Evolutionary conservation across 2,329 filamentous ascomycete genomes (phyloP).

Genomic region (Fusarium poae): DNA sequence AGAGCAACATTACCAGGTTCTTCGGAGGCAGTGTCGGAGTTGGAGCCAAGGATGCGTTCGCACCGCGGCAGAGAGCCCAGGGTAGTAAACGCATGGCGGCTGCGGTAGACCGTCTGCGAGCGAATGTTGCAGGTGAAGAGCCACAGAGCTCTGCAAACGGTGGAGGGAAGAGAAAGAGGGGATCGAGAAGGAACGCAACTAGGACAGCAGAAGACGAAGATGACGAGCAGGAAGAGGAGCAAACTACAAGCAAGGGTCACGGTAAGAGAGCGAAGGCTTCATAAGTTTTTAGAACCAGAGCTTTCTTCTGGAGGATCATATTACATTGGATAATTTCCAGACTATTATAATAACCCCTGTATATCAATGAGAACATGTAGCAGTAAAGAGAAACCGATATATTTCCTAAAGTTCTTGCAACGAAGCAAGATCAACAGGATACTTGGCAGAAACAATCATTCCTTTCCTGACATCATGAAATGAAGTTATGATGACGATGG

Average conservation of each 20-base stretch:
- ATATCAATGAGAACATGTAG: not conserved
- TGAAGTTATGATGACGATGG: slow-evolving; percentile 1
- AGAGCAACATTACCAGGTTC: slow-evolving; percentile 94
- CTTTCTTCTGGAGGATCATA: not conserved
- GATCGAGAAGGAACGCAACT: slow-evolving; percentile 31
- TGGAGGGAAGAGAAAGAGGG: slow-evolving; percentile 46
- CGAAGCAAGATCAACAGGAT: not conserved
- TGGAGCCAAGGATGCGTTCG: slow-evolving; percentile 76
- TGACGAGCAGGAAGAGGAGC: slow-evolving; percentile 28
- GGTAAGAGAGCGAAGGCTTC: slow-evolving; percentile 42
- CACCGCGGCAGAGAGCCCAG: slow-evolving; percentile 73
- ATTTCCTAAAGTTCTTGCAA: not conserved
- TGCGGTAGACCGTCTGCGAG: slow-evolving; percentile 76
- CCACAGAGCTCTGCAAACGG: slow-evolving; percentile 13
- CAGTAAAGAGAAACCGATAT: not conserved
- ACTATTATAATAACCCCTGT: no score
- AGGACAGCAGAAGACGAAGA: slow-evolving; percentile 37
- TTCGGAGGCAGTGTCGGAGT: slow-evolving; percentile 82
- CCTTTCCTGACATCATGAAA: not conserved
- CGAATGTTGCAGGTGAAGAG: slow-evolving; percentile 47
- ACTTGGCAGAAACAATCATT: not conserved
- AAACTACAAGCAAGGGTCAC: slow-evolving; percentile 11
- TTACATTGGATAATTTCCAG: not conserved
- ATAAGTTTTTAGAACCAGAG: slow-evolving; percentile 6
- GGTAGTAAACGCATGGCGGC: slow-evolving; percentile 81